These are phyloP conservation scores for Colletotrichum destructivum DNA, from an alignment of 2,329 filamentous ascomycete genomes.

Conservation along the genomic window DNA sequence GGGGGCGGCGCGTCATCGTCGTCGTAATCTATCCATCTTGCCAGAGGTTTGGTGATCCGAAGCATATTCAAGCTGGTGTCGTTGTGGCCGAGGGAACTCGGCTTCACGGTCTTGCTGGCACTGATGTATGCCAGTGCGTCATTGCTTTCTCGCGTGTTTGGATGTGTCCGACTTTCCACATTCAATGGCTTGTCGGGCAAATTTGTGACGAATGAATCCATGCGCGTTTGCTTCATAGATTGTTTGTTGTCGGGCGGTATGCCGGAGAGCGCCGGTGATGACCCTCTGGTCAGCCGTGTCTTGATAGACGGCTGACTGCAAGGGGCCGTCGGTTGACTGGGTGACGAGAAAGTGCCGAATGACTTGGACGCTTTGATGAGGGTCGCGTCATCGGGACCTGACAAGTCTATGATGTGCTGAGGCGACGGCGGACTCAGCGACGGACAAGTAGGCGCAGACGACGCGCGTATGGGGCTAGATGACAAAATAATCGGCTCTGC, in stretches of 20 bases:
- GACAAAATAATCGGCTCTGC: conserved; percentile 61
- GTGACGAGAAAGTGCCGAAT: neutral
- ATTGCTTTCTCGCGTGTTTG: neutral
- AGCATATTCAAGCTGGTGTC: neutral
- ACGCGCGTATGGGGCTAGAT: conserved; percentile 58
- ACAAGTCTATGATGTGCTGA: conserved; percentile 25
- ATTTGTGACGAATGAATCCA: conserved; percentile 33
- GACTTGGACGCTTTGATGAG: neutral
- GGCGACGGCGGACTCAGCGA: conserved; percentile 35
- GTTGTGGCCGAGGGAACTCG: neutral
- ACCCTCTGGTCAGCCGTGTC: neutral
- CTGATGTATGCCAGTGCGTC: neutral
- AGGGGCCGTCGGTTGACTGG: neutral
- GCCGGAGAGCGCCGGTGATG: neutral
- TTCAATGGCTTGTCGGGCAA: neutral
- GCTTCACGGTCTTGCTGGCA: neutral
- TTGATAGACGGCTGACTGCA: neutral
- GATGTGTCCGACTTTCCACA: conserved; percentile 9
- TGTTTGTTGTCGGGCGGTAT: conserved; percentile 21
- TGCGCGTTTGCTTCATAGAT: conserved; percentile 50
- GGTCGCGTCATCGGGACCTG: conserved; percentile 4
- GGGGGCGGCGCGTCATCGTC: conserved; percentile 31
- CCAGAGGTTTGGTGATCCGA: neutral
- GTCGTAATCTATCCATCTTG: neutral
- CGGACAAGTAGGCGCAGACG: conserved; percentile 50